phyloP scores from a whole-genome alignment of 192 early-diverging fungal species.

The Mortierella hygrophila region DNA sequence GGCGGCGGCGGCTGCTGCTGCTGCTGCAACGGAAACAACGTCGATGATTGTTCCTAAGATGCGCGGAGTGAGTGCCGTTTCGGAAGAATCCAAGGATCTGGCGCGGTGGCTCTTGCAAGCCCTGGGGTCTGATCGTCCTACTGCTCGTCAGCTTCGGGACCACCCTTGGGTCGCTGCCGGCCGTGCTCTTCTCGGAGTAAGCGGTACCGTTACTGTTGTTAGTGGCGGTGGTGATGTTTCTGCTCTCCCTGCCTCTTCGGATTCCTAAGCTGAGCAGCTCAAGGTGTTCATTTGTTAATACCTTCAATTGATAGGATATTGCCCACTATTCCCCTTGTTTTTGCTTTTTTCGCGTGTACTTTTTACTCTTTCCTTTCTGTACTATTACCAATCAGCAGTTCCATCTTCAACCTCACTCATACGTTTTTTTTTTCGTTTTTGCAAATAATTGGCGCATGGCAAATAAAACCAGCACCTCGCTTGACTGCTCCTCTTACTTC shows the following conservation, averaged over 20 bases:
- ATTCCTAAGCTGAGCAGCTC: not conserved
- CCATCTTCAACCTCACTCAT: not conserved
- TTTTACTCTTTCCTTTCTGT: not conserved
- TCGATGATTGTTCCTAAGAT: slow-evolving; percentile 40
- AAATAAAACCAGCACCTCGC: too few relatives aligned
- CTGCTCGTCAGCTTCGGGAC: slow-evolving; percentile 49
- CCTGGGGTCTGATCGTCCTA: slow-evolving; percentile 60
- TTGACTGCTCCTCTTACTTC: too few relatives aligned
- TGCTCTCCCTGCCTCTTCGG: not conserved
- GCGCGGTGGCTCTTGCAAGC: slow-evolving; percentile 60
- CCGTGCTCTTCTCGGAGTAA: not conserved
- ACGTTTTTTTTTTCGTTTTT: too few relatives aligned
- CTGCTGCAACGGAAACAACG: not conserved
- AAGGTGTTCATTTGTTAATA: not conserved
- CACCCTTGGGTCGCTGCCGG: slow-evolving; percentile 65
- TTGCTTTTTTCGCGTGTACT: slow-evolving; percentile 9
- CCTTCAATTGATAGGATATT: not conserved
- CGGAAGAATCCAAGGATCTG: slow-evolving; percentile 63
- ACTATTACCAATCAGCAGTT: not conserved
- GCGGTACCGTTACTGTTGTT: not conserved
- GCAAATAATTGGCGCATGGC: too few relatives aligned
- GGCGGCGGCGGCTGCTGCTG: not conserved
- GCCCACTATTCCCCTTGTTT: not conserved
- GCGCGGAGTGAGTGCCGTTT: slow-evolving; percentile 33
- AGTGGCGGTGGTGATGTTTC: not conserved